These are phyloP conservation scores for Leccinum aurantiacum DNA, from an alignment of 768 basidiomycete species.

Conservation along the genomic window DNA sequence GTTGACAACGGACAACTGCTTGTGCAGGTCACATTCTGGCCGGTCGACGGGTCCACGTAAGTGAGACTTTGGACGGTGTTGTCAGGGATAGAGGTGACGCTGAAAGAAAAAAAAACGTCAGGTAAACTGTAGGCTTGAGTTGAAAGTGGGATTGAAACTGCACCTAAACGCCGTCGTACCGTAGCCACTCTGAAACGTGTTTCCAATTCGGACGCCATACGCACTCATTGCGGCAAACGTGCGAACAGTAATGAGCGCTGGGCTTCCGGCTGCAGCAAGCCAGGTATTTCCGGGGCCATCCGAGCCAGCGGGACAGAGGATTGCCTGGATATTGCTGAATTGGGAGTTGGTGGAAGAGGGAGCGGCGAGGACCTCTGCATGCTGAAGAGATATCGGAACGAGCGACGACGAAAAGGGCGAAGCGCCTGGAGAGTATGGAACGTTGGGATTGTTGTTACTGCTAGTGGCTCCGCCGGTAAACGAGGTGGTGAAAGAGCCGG, in stretches of 20 bases:
- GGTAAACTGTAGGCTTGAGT: conserved; percentile 1
- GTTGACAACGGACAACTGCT: conserved; percentile 77
- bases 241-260: conserved; percentile 73
- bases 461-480: conserved; percentile 54
- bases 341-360: conserved; percentile 61
- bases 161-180: conserved; percentile 91
- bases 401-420: conserved; percentile 88
- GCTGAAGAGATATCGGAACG: conserved; percentile 71
- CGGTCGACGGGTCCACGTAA: conserved; percentile 75
- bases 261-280: conserved; percentile 73
- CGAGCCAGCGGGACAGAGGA: conserved; percentile 83
- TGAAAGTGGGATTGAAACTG: background rate
- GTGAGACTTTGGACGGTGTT: conserved; percentile 75
- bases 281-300: conserved; percentile 83
- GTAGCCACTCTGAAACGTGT: conserved; percentile 78
- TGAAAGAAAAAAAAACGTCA: conserved; percentile 32
- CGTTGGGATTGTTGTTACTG: conserved; percentile 79
- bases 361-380: conserved; percentile 55
- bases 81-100: conserved; percentile 87
- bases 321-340: conserved; percentile 62
- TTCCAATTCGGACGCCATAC: conserved; percentile 84
- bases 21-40: conserved; percentile 75
- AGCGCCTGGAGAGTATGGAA: conserved; percentile 78
- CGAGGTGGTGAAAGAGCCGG: conserved; percentile 81
- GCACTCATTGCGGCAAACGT: conserved; percentile 73